Percentiles rank a stretch among this genome's conserved stretches.
Conservation (phyloP, 768 basidiomycete genomes). For the Ramaria sp. region DNA sequence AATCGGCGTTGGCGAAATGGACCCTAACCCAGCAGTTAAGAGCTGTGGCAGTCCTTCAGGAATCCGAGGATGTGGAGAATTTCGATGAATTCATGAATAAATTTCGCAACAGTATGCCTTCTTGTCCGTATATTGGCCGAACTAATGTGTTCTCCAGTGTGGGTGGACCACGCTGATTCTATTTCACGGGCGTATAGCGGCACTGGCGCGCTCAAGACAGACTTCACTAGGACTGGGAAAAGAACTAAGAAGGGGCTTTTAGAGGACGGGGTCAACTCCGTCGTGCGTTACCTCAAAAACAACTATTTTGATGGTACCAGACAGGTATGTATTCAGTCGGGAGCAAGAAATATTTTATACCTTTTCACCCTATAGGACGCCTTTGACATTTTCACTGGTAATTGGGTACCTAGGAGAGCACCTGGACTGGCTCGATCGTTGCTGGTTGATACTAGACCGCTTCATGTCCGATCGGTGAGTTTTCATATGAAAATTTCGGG, state of each 20-base stretch:
- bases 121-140: constrained; percentile 5
- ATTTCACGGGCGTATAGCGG: constrained; percentile 90
- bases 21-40: constrained; percentile 70
- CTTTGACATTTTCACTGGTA: constrained; percentile 87
- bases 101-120: constrained; percentile 74
- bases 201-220: constrained; percentile 91
- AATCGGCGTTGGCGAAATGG: constrained; percentile 84
- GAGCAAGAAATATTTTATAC: neutral
- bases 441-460: constrained; percentile 69
- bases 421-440: constrained; percentile 41
- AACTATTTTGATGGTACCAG: constrained; percentile 93
- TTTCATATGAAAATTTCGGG: neutral
- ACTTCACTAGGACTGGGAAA: constrained; percentile 90
- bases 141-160: constrained; percentile 46
- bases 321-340: constrained; percentile 39
- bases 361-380: constrained; percentile 53
- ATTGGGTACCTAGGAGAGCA: constrained; percentile 76
- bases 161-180: constrained; percentile 93
- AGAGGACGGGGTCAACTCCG: constrained; percentile 80
- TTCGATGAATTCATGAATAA: constrained; percentile 69
- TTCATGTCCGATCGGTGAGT: constrained; percentile 72
- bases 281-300: constrained; percentile 85
- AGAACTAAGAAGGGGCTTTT: constrained; percentile 70
- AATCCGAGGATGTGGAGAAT: constrained; percentile 68
- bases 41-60: constrained; percentile 57